These are phyloP conservation scores for Blastocystis sp. DNA, from an alignment of 352 stramenopile genomes.

Conservation along the genomic window DNA sequence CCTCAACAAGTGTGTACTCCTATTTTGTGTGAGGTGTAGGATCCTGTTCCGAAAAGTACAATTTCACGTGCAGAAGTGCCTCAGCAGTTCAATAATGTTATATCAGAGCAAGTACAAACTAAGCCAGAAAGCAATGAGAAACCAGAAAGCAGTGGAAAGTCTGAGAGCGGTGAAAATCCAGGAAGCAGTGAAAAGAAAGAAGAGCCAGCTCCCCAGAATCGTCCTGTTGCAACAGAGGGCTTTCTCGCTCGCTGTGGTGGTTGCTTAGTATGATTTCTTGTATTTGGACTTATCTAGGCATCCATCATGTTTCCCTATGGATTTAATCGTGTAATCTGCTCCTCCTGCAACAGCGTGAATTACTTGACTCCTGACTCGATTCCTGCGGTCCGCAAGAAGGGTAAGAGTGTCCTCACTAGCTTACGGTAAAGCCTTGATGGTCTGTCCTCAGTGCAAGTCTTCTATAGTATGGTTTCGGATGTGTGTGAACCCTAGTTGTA, in stretches of 20 bases:
- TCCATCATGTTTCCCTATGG: slow-evolving; percentile 11
- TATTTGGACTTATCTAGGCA: not conserved
- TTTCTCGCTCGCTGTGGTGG: slow-evolving; percentile 24
- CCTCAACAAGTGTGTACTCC: not conserved
- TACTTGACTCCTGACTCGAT: slow-evolving; percentile 26
- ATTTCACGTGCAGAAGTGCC: not conserved
- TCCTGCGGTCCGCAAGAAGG: not conserved
- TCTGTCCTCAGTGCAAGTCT: not conserved
- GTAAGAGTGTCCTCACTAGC: not conserved
- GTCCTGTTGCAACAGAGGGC: not conserved
- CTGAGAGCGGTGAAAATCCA: not conserved
- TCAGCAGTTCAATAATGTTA: not conserved
- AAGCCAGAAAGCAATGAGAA: no score
- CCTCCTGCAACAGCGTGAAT: not conserved
- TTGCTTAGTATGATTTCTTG: not conserved
- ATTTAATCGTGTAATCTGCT: not conserved
- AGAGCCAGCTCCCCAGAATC: not conserved
- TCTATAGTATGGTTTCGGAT: not conserved
- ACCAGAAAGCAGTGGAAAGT: not conserved
- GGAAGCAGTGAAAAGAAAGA: not conserved
- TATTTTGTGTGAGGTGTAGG: not conserved
- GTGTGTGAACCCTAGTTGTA: slow-evolving; percentile 22
- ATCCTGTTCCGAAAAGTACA: not conserved
- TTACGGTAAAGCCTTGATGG: not conserved
- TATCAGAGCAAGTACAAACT: not conserved